These are phyloP conservation scores for Iberis pinnata DNA, from an alignment of 345 rosid species.

Conservation along the genomic window DNA sequence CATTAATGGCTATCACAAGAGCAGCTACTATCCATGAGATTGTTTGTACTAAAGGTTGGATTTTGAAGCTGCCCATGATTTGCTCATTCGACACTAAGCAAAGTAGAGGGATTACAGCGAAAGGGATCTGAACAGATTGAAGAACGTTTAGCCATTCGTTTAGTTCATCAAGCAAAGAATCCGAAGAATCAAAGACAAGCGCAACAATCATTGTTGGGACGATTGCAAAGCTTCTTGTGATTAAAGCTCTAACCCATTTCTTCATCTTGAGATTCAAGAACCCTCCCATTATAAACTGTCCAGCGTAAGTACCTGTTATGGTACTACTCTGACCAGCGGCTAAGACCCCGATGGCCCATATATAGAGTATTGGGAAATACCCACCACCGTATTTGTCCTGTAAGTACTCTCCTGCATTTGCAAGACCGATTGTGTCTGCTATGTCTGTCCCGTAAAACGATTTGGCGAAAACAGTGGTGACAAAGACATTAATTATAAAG, in stretches of 20 bases:
- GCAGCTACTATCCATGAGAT: constrained; percentile 80
- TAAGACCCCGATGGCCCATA: constrained; percentile 82
- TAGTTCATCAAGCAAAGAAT: constrained; percentile 54
- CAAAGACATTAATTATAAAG: constrained; percentile 80
- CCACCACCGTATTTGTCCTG: constrained; percentile 90
- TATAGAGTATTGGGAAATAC: constrained; percentile 74
- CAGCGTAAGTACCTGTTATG: constrained; percentile 87
- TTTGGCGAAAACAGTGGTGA: constrained; percentile 81
- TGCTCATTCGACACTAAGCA: constrained; percentile 78
- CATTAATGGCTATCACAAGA: constrained; percentile 80
- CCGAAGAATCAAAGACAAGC: constrained; percentile 68
- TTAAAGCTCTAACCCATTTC: constrained; percentile 90
- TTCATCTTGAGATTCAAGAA: constrained; percentile 79
- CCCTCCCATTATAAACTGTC: constrained; percentile 98
- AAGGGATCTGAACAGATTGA: constrained; percentile 86
- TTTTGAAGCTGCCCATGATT: constrained; percentile 77
- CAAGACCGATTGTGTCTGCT: constrained; percentile 76
- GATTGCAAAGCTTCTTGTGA: constrained; percentile 83
- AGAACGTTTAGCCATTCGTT: constrained; percentile 95
- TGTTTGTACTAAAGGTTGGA: constrained; percentile 58
- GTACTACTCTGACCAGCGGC: constrained; percentile 99
- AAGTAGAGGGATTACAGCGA: constrained; percentile 84
- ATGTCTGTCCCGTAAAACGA: constrained; percentile 72
- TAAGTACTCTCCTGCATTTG: constrained; percentile 85
- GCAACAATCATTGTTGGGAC: constrained; percentile 86